A percentile compares a stretch with the other conserved stretches of the same genome.
These are phyloP conservation scores for Sphagnurus paluster DNA, from an alignment of 1,284 basidiomycete species.

Conservation along the genomic window DNA sequence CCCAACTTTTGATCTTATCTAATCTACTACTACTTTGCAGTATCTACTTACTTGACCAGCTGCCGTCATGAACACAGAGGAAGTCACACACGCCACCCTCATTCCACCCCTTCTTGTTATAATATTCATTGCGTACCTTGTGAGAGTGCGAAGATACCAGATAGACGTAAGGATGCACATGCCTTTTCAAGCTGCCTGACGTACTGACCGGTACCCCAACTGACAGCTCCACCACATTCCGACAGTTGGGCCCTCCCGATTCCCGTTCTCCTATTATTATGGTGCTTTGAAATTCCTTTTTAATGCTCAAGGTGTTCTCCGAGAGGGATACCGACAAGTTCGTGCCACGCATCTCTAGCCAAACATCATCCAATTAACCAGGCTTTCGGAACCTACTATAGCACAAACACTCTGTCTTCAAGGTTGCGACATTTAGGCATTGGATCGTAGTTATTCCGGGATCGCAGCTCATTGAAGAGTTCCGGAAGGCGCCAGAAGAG, in stretches of 20 bases:
- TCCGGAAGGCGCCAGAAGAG: slow-evolving; percentile 25
- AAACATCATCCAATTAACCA: not conserved
- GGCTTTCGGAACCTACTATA: not conserved
- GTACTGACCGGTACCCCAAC: not conserved
- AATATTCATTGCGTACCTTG: slow-evolving; percentile 2
- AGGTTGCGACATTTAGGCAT: slow-evolving; percentile 23
- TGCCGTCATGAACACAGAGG: not conserved
- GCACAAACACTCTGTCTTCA: slow-evolving; percentile 19
- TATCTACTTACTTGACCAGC: not conserved
- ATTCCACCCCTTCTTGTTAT: slow-evolving; percentile 5
- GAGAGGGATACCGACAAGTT: slow-evolving; percentile 10
- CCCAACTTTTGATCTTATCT: slow-evolving; percentile 18
- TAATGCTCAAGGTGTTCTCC: slow-evolving; percentile 1
- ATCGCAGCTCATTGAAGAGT: slow-evolving; percentile 25
- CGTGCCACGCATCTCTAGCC: not conserved
- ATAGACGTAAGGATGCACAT: slow-evolving; percentile 5
- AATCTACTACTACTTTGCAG: not conserved
- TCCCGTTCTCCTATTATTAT: slow-evolving; percentile 10
- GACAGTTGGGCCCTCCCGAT: slow-evolving; percentile 5
- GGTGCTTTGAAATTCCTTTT: slow-evolving; percentile 11
- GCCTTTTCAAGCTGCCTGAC: not conserved
- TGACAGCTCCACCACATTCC: slow-evolving; percentile 11
- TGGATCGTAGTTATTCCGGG: slow-evolving; percentile 29
- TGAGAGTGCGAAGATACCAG: not conserved
- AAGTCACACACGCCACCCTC: slow-evolving; percentile 8